phyloP scores from a whole-genome alignment of 371 early-diverging fungal genomes.

The Syncephalastrum sp. region DNA sequence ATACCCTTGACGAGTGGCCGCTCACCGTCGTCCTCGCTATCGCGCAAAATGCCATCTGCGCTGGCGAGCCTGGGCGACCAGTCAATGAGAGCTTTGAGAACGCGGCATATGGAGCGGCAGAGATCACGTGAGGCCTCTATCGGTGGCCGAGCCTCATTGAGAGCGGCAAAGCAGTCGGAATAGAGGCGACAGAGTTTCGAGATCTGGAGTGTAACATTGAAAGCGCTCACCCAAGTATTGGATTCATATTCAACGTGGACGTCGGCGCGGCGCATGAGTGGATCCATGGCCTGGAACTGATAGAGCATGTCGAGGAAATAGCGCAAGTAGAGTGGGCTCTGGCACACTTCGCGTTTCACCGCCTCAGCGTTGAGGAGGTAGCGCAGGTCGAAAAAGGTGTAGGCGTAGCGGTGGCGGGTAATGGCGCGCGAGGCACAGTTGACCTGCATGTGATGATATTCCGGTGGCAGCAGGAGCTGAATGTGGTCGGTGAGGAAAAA shows the following conservation, averaged over 20 bases:
- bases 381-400: conserved; percentile 82
- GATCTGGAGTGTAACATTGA: conserved; percentile 81
- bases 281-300: conserved; percentile 93
- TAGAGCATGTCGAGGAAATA: conserved; percentile 78
- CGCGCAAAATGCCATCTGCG: not conserved
- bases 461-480: conserved; percentile 31
- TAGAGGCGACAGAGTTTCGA: conserved; percentile 76
- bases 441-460: conserved; percentile 52
- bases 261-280: conserved; percentile 67
- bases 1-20: conserved; percentile 26
- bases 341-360: conserved; percentile 55
- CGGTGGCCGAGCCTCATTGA: conserved; percentile 4
- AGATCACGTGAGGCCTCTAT: conserved; percentile 27
- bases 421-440: conserved; percentile 75
- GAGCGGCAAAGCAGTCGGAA: conserved; percentile 67
- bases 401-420: conserved; percentile 78
- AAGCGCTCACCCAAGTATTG: conserved; percentile 86
- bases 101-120: conserved; percentile 36
- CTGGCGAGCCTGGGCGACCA: conserved; percentile 50
- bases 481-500: conserved; percentile 68
- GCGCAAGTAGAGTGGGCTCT: conserved; percentile 61
- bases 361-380: conserved; percentile 71
- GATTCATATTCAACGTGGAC: conserved; percentile 91
- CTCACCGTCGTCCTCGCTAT: not conserved
- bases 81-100: conserved; percentile 55